Evolutionary conservation across 2,329 filamentous ascomycete species (phyloP).

Genomic region (Paracoccidioides brasiliensis): DNA sequence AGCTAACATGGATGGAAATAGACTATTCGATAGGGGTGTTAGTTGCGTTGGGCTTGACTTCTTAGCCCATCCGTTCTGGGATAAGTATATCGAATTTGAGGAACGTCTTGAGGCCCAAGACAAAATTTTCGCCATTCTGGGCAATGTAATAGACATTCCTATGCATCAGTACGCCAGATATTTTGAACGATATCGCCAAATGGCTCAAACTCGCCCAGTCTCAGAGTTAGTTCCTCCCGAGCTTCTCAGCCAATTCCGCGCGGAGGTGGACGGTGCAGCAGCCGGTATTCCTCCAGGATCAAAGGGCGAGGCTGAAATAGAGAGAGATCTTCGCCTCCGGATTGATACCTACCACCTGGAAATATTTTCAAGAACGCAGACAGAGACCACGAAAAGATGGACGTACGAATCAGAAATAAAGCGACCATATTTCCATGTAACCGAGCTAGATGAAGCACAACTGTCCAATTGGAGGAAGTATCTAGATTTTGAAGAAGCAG

Average conservation of each 20-base stretch:
- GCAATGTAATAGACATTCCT: conserved; percentile 73
- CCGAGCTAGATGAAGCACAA: conserved; percentile 74
- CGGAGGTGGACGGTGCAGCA: conserved; percentile 51
- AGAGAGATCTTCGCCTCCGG: conserved; percentile 66
- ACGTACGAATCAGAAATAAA: conserved; percentile 91
- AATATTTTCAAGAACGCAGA: conserved; percentile 66
- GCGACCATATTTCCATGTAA: conserved; percentile 92
- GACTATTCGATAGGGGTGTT: conserved; percentile 84
- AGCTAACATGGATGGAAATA: conserved; percentile 37
- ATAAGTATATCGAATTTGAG: conserved; percentile 96
- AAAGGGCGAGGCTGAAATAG: conserved; percentile 63
- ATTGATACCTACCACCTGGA: conserved; percentile 72
- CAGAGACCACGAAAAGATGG: conserved; percentile 85
- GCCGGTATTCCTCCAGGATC: conserved; percentile 28
- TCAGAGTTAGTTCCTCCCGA: conserved; percentile 58
- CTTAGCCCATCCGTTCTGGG: conserved; percentile 91
- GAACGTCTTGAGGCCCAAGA: conserved; percentile 75
- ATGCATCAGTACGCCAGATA: conserved; percentile 94
- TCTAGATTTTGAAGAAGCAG: conserved; percentile 82
- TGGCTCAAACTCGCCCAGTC: conserved; percentile 61
- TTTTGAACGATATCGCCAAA: conserved; percentile 74
- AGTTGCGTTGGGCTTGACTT: conserved; percentile 82
- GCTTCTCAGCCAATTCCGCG: conserved; percentile 52
- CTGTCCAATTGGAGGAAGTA: conserved; percentile 90
- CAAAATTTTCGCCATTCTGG: conserved; percentile 71